Conservation (phyloP, 192 early-diverging fungal species). For the Backusella westeae region DNA sequence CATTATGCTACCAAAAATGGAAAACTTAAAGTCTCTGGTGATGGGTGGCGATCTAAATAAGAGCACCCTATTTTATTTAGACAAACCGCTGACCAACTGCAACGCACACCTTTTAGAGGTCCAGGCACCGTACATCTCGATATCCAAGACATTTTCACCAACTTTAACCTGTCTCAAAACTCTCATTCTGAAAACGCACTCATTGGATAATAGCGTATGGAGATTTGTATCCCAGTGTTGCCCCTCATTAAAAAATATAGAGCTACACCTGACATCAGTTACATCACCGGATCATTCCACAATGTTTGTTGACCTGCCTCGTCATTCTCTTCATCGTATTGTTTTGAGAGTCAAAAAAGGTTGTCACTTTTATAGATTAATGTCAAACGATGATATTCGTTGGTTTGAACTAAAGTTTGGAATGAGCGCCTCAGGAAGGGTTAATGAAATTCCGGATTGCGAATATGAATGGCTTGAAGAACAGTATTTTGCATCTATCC, state of each 20-base stretch:
- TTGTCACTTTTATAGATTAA: not conserved
- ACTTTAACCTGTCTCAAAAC: not conserved
- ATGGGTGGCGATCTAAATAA: not conserved
- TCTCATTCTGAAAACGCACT: not conserved
- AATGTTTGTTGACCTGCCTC: not conserved
- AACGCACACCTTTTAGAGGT: not conserved
- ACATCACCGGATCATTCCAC: not conserved
- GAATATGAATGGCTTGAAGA: constrained; percentile 6
- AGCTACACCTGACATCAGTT: not conserved
- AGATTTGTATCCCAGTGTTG: not conserved
- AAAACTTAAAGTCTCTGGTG: not conserved
- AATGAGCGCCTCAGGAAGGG: not conserved
- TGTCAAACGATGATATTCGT: not conserved
- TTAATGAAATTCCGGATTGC: not conserved
- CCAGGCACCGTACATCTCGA: not conserved
- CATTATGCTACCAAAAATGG: not conserved
- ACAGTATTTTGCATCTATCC: constrained; percentile 1
- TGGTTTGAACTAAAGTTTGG: not conserved
- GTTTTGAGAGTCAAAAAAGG: not conserved
- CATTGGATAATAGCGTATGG: not conserved
- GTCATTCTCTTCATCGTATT: not conserved
- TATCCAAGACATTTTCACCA: not conserved
- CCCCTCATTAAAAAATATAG: not conserved
- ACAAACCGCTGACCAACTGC: not conserved
- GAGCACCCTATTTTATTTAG: not conserved